Evolutionary conservation across 1,284 basidiomycete species (phyloP), one percentile per base, ranked within the genome.

Genomic region (Leccinum angustisporum): DNA sequence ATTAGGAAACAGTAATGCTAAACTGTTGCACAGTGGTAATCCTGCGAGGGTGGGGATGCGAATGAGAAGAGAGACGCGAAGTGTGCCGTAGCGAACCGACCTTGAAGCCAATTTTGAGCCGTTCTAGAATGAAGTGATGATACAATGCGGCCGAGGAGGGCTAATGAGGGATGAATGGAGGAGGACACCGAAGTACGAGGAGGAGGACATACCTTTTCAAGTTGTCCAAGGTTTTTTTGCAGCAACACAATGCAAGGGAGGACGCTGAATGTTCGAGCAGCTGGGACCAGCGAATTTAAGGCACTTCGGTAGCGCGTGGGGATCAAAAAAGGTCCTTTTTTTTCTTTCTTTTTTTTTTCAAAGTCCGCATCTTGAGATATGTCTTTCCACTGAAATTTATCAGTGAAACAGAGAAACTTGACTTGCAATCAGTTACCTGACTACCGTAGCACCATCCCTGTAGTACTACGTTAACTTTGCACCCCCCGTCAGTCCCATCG

Each of bases 41-140:
- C 81, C 83, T 87, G 75, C 16, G 56, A 53, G 27, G 40, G 34
- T 13, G 25, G 50, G 2, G 38, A 61, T 18, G 38, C 0, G n/a
- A 34, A 57, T 69, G 62, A 63, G 63, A 62, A 66, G 43, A 4
- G 51, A 30, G 16, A 34, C 30, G 16, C 43, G 13, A 36, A 16
- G 18, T 5, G 48, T 3, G 30, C 18, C 3, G 6, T 57, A 69
- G 67, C 68, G 62, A 69, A 76, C 78, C 34, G 53, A 86, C 88
- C 86, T 87, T 82, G 79, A 83, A 86, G 82, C 81, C 80, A 81
- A 81, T 84, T 85, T 85, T 84, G 82, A 83, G 86, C 84, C 86
- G 81, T 86, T 90, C 86, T 88, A 87, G 74, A 82, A 81, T 81
- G 81, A 84, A 85, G 82, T 90, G 86, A 81, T 90, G 85, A 73